A percentile compares a stretch with the other conserved stretches of the same genome.
Evolutionary conservation across 2,329 filamentous ascomycete species (phyloP).

Genomic region (Cordyceps javanica): DNA sequence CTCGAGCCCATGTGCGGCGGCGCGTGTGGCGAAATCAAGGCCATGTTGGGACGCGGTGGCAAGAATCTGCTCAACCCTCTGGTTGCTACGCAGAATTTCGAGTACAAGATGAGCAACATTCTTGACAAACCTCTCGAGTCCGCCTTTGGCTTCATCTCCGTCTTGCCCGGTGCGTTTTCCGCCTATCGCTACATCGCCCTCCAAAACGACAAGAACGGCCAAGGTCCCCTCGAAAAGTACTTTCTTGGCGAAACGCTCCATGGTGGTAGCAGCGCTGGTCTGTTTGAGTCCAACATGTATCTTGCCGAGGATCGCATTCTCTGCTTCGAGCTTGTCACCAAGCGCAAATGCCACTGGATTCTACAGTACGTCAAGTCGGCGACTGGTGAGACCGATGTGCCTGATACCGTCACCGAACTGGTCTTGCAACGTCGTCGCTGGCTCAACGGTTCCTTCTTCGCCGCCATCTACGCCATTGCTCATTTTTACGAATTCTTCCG

Average conservation of each 20-base stretch:
- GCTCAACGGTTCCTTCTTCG: slow-evolving; percentile 98
- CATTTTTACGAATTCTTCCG: slow-evolving; percentile 97
- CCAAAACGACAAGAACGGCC: slow-evolving; percentile 92
- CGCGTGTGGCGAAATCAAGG: slow-evolving; percentile 97
- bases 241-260: slow-evolving; percentile 97
- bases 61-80: slow-evolving; percentile 89
- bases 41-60: slow-evolving; percentile 80
- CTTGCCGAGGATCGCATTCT: slow-evolving; percentile 97
- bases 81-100: slow-evolving; percentile 95
- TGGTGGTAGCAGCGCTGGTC: slow-evolving; percentile 81
- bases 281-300: slow-evolving; percentile 99
- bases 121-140: slow-evolving; percentile 96
- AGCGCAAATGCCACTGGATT: slow-evolving; percentile 96
- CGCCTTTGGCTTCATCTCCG: slow-evolving; percentile 94
- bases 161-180: slow-evolving; percentile 96
- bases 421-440: slow-evolving; percentile 93
- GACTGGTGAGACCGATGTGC: slow-evolving; percentile 94
- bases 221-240: slow-evolving; percentile 92
- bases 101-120: slow-evolving; percentile 99
- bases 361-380: slow-evolving; percentile 98
- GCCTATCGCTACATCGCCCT: slow-evolving; percentile 92
- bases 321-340: slow-evolving; percentile 96
- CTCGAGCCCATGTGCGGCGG: slow-evolving; percentile 96
- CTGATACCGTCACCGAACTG: slow-evolving; percentile 87
- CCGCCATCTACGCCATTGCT: slow-evolving; percentile 86